phyloP scores from a whole-genome alignment of 345 rosid genomes.

The Corchorus olitorius region DNA sequence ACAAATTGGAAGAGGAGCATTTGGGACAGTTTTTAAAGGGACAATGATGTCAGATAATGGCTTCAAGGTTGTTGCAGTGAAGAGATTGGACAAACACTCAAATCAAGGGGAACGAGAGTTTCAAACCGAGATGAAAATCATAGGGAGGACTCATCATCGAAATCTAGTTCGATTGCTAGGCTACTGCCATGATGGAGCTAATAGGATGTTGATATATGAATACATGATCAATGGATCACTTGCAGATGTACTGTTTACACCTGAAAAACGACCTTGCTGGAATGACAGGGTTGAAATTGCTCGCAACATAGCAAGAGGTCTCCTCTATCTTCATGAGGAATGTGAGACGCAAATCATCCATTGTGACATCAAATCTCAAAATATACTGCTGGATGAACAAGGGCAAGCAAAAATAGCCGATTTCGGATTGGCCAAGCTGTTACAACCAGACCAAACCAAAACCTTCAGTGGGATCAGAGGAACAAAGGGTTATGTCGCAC shows the following conservation, averaged over 20 bases:
- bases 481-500: constrained; percentile 39
- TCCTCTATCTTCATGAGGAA: constrained; percentile 31
- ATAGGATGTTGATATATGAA: constrained; percentile 27
- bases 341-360: constrained; percentile 15
- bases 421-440: constrained; percentile 32
- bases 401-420: constrained; percentile 25
- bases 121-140: constrained; percentile 24
- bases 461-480: constrained; percentile 31
- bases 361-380: constrained; percentile 26
- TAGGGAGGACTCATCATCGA: constrained; percentile 32
- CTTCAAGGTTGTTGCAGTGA: constrained; percentile 27
- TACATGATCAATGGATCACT: constrained; percentile 32
- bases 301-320: constrained; percentile 21
- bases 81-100: constrained; percentile 26
- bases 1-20: constrained; percentile 35
- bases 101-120: constrained; percentile 29
- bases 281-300: constrained; percentile 27
- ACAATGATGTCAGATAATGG: not conserved
- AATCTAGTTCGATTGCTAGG: constrained; percentile 30
- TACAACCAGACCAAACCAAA: constrained; percentile 28
- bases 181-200: constrained; percentile 29
- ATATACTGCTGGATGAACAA: constrained; percentile 24
- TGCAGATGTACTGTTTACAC: constrained; percentile 24
- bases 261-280: not conserved
- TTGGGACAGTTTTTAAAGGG: constrained; percentile 35